Conservation (phyloP, 495 filamentous ascomycete genomes). For the Penicillium parvum region DNA sequence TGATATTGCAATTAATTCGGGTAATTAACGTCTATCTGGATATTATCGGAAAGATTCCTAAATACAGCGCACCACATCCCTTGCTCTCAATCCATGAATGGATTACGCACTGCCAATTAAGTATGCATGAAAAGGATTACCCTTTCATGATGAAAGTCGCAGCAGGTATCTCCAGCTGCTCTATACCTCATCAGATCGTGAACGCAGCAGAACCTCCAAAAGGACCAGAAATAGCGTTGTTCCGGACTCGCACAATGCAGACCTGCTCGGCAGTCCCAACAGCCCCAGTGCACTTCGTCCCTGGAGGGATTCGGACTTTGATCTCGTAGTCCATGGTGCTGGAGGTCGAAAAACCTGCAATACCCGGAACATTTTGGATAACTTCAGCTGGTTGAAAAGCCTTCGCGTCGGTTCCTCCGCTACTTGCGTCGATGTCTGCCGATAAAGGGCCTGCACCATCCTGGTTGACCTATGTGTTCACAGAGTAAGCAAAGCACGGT, state of each 20-base stretch:
- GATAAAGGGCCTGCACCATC: slow-evolving; percentile 35
- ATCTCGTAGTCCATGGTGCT: slow-evolving; percentile 24
- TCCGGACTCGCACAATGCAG: slow-evolving; percentile 55
- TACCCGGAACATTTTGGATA: slow-evolving; percentile 54
- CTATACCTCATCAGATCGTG: slow-evolving; percentile 18
- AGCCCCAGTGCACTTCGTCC: slow-evolving; percentile 55
- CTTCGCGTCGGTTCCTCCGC: slow-evolving; percentile 47
- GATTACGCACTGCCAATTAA: too few relatives aligned
- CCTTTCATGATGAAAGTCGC: too few relatives aligned
- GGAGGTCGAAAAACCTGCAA: slow-evolving; percentile 9
- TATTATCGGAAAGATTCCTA: too few relatives aligned
- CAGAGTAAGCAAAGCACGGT: background rate
- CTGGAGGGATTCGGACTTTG: slow-evolving; percentile 54
- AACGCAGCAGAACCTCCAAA: slow-evolving; percentile 53
- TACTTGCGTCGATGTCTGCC: slow-evolving; percentile 41
- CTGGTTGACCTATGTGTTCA: slow-evolving; percentile 30
- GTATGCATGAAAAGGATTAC: too few relatives aligned
- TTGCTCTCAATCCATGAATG: too few relatives aligned
- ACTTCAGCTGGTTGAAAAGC: slow-evolving; percentile 54
- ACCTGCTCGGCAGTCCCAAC: slow-evolving; percentile 50
- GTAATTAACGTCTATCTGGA: too few relatives aligned
- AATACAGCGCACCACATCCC: too few relatives aligned
- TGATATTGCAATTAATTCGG: too few relatives aligned
- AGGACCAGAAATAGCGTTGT: slow-evolving; percentile 52
- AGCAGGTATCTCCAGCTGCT: too few relatives aligned